Evolutionary conservation across 2,329 filamentous ascomycete species (phyloP), one percentile per base, ranked within the genome.

Genomic region (Penicillium sp.): DNA sequence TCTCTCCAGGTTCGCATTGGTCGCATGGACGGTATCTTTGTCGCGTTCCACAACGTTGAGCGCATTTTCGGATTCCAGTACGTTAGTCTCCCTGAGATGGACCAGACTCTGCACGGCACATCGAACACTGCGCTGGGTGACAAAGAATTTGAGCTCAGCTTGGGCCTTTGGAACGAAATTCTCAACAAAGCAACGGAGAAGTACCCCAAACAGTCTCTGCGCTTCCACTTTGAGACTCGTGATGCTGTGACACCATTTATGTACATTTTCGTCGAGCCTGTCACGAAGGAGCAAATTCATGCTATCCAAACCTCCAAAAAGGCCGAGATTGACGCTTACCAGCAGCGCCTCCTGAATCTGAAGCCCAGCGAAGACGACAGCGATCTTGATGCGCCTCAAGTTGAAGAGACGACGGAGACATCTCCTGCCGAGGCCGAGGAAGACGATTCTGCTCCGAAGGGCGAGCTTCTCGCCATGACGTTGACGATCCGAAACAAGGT

Each of bases 41-140:
- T 98, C 25, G 95, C 95, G 2, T 99, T 88, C 74, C 95, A 99
- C 81, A 99, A 99, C 74, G 91, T 93, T 2, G 85, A 93, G 76
- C 90, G 93, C 58, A 96, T 99, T 53, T 99, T 99, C 73, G 95
- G 95, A 6, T 99, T 99, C 76, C 95, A 99, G 76, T 99, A 99
- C 74, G 85, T 99, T 62, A 88, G 88, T 61, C 79, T 98, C 14
- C 75, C 85, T 4, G 95, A 99, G 72, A 93, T 99, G 89, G 95
- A 99, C 74, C 74, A 83, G n/a, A 85, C 92, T 0, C 78, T 99
- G n/a, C 96, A 99, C 73, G 93, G 92, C 25, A 89, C 92, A 54
- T 70, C 75, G 0, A 82, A 93, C 69, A 82, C 81, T 0, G 73
- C 77, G 1, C 77, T 96, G 6, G 96, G 96, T 25, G 89, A 97